These are phyloP conservation scores for Eragrostis tef DNA, from an alignment of 202 grass and related monocot genomes.

Conservation along the genomic window DNA sequence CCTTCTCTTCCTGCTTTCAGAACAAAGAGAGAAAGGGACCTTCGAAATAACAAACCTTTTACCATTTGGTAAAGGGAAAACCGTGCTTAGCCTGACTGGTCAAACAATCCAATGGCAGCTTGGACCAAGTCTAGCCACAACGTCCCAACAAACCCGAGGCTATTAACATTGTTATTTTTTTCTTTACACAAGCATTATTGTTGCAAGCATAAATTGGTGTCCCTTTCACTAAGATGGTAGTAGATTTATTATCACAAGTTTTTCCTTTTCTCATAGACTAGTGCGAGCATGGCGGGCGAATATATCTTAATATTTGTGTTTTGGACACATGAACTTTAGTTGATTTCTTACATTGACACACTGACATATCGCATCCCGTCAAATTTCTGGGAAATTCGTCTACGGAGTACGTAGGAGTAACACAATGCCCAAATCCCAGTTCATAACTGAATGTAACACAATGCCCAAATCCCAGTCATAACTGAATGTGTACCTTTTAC, in stretches of 20 bases:
- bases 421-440: too few relatives aligned
- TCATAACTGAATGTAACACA: too few relatives aligned
- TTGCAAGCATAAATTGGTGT: not conserved
- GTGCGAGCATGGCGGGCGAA: not conserved
- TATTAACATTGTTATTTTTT: not conserved
- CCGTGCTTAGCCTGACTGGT: slow-evolving; percentile 28
- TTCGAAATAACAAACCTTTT: not conserved
- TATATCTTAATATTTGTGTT: not conserved
- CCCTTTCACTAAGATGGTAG: not conserved
- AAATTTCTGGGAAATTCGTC: not conserved
- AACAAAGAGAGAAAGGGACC: not conserved
- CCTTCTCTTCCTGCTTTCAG: slow-evolving; percentile 2
- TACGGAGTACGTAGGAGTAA: too few relatives aligned
- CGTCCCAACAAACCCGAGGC: slow-evolving; percentile 10
- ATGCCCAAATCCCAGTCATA: not conserved
- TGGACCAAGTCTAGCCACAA: slow-evolving; percentile 41
- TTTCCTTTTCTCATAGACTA: not conserved
- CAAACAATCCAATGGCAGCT: slow-evolving; percentile 30
- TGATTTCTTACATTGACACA: not conserved
- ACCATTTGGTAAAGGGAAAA: not conserved
- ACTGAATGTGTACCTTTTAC: not conserved
- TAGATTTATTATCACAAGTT: not conserved
- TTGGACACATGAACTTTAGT: too few relatives aligned
- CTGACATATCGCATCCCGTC: not conserved
- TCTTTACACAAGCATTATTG: not conserved